A percentile compares a stretch with the other conserved stretches of the same genome.
Evolutionary conservation across 2,329 filamentous ascomycete genomes (phyloP).

Genomic region (Ophiostoma ulmi): DNA sequence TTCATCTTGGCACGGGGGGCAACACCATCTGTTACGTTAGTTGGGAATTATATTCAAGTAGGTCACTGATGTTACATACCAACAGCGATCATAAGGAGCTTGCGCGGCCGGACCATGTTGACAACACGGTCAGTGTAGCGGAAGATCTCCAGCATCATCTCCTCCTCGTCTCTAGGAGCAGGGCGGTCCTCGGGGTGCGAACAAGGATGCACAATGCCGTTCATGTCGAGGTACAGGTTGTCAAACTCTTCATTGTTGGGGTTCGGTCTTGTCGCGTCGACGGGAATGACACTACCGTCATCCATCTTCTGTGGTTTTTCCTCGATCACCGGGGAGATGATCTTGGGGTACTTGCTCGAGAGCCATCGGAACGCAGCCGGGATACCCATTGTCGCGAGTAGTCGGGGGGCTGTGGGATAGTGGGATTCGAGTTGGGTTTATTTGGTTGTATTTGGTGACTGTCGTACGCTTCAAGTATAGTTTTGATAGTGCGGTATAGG

Average conservation of each 20-base stretch:
- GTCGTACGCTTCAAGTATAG: background rate
- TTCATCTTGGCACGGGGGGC: conserved; percentile 99
- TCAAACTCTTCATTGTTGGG: conserved; percentile 98
- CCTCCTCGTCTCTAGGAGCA: conserved; percentile 86
- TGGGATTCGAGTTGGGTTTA: background rate
- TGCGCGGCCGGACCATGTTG: conserved; percentile 95
- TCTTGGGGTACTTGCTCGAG: conserved; percentile 95
- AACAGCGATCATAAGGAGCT: conserved; percentile 95
- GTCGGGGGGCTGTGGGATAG: background rate
- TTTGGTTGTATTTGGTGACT: background rate
- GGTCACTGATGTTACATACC: conserved; percentile 48
- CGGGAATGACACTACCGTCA: conserved; percentile 76
- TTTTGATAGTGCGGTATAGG: conserved; percentile 1
- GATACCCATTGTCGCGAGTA: conserved; percentile 67
- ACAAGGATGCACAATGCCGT: conserved; percentile 98
- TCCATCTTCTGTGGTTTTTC: conserved; percentile 72
- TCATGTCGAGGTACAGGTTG: conserved; percentile 98
- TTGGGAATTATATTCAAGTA: background rate
- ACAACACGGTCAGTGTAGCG: conserved; percentile 98
- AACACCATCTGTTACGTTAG: conserved; percentile 66
- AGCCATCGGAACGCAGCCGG: conserved; percentile 95
- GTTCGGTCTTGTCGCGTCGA: conserved; percentile 79
- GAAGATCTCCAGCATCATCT: conserved; percentile 99
- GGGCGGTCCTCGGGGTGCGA: conserved; percentile 94
- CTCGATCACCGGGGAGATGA: conserved; percentile 86